Percentiles rank a stretch among this genome's conserved stretches.
These are phyloP conservation scores for Fusarium sublunatum DNA, from an alignment of 2,329 filamentous ascomycete species.

Conservation along the genomic window DNA sequence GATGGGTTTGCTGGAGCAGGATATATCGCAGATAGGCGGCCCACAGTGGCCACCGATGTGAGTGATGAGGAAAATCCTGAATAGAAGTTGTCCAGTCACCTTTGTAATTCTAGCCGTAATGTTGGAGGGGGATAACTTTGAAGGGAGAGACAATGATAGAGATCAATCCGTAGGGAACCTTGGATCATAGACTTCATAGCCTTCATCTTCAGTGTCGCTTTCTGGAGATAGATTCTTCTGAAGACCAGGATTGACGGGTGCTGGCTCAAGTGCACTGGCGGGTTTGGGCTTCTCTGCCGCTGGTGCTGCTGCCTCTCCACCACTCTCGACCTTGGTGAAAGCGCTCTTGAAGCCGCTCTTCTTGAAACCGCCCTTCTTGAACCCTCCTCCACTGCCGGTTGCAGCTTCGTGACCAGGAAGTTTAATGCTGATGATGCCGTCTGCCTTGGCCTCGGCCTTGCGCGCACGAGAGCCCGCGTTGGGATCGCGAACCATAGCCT, in stretches of 20 bases:
- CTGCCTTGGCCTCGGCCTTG: conserved; percentile 77
- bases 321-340: conserved; percentile 66
- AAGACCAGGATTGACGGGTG: conserved; percentile 32
- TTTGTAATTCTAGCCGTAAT: background rate
- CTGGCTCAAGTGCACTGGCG: conserved; percentile 35
- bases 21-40: conserved; percentile 61
- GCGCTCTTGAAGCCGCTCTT: conserved; percentile 86
- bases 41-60: conserved; percentile 49
- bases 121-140: background rate
- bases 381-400: conserved; percentile 58
- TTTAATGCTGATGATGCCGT: conserved; percentile 76
- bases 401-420: conserved; percentile 54
- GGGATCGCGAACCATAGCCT: conserved; percentile 81
- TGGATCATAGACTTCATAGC: conserved; percentile 75
- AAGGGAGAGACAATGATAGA: background rate
- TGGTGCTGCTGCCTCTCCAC: conserved; percentile 50
- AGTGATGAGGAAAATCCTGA: conserved; percentile 6
- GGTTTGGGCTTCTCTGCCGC: conserved; percentile 55
- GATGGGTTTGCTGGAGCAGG: conserved; percentile 73
- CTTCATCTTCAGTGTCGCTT: conserved; percentile 76
- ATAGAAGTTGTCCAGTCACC: conserved; percentile 13
- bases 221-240: conserved; percentile 53
- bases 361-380: conserved; percentile 79
- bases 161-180: conserved; percentile 69
- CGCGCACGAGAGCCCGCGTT: conserved; percentile 72